phyloP scores from a whole-genome alignment of 2,329 filamentous ascomycete genomes.

The Sporothrix brasiliensis region DNA sequence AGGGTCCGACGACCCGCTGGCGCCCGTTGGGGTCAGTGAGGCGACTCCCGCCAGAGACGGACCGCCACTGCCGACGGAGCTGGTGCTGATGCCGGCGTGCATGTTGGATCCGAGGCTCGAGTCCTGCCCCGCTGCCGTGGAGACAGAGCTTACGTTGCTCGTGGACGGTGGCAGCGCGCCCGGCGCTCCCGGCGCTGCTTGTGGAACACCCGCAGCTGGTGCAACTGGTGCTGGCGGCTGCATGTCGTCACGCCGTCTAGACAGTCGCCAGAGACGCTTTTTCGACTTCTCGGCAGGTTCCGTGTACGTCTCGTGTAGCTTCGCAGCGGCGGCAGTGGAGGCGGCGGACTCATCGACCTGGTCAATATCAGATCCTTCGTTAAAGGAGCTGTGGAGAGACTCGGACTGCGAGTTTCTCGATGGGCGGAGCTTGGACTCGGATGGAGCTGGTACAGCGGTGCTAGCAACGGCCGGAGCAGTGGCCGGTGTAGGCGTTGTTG shows the following conservation, averaged over 20 bases:
- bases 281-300: slow-evolving; percentile 63
- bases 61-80: slow-evolving; percentile 67
- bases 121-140: slow-evolving; percentile 47
- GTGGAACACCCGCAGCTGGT: neutral
- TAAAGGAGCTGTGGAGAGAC: slow-evolving; percentile 75
- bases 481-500: slow-evolving; percentile 28
- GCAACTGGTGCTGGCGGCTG: neutral
- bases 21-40: slow-evolving; percentile 55
- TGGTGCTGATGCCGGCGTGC: slow-evolving; percentile 66
- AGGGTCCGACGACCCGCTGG: slow-evolving; percentile 56
- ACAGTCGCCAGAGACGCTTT: slow-evolving; percentile 72
- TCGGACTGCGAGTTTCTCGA: slow-evolving; percentile 70
- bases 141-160: slow-evolving; percentile 30
- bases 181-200: neutral
- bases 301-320: slow-evolving; percentile 35
- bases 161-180: slow-evolving; percentile 13
- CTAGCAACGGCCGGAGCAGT: slow-evolving; percentile 39
- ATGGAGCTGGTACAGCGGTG: neutral
- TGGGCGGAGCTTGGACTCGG: slow-evolving; percentile 55
- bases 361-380: slow-evolving; percentile 81
- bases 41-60: slow-evolving; percentile 36
- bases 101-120: slow-evolving; percentile 61
- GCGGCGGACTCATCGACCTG: slow-evolving; percentile 62
- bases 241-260: slow-evolving; percentile 65
- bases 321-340: slow-evolving; percentile 36